phyloP scores from a whole-genome alignment of 1,284 basidiomycete species.

The Ceratobasidium sp. region DNA sequence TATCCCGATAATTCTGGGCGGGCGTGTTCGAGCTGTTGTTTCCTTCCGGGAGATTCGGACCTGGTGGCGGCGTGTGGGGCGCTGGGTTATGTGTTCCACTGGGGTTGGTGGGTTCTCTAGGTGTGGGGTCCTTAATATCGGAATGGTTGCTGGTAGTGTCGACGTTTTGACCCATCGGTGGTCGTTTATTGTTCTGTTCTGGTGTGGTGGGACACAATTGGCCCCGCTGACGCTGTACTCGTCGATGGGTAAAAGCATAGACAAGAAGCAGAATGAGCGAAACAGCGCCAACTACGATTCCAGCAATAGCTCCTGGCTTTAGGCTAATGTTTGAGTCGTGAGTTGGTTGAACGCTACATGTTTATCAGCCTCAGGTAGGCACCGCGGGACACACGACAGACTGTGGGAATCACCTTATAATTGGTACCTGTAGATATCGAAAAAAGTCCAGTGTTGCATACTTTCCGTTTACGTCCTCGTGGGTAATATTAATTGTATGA shows the following conservation, averaged over 20 bases:
- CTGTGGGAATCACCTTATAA: neutral
- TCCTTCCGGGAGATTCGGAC: neutral
- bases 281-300: slow-evolving; percentile 4
- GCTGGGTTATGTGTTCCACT: neutral
- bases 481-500: slow-evolving; percentile 32
- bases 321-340: neutral
- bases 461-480: slow-evolving; percentile 11
- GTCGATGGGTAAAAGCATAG: neutral
- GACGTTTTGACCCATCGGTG: neutral
- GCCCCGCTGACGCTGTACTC: neutral
- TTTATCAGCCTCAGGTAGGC: neutral
- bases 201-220: neutral
- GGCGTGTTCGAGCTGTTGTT: neutral
- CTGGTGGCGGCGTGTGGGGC: neutral
- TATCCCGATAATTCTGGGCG: slow-evolving; percentile 20
- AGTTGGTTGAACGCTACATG: no score
- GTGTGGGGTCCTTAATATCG: neutral
- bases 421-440: slow-evolving; percentile 7
- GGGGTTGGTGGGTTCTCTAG: neutral
- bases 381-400: neutral
- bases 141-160: neutral
- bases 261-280: slow-evolving; percentile 17
- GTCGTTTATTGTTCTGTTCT: neutral
- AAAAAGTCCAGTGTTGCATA: slow-evolving; percentile 29
- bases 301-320: slow-evolving; percentile 5